A percentile compares a stretch with the other conserved stretches of the same genome.
phyloP scores from a whole-genome alignment of 2,329 filamentous ascomycete species.

The Aspergillus japonicus region DNA sequence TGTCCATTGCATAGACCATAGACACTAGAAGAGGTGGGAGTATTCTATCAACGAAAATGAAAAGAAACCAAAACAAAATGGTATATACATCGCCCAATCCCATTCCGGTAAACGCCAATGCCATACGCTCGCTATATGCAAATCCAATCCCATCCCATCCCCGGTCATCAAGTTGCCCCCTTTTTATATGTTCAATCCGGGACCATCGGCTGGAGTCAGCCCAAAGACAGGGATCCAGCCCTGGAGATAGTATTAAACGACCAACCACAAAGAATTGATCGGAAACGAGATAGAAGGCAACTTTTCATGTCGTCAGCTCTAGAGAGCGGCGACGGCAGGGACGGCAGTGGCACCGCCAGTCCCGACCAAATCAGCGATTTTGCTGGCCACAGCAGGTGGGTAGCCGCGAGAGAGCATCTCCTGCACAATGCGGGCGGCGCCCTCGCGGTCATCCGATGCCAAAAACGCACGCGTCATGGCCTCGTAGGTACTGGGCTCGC shows the following conservation, averaged over 20 bases:
- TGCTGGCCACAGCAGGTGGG: slow-evolving; percentile 85
- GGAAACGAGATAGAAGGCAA: slow-evolving; percentile 14
- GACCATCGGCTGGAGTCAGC: slow-evolving; percentile 27
- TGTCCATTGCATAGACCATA: slow-evolving; percentile 12
- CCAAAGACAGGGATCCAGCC: slow-evolving; percentile 37
- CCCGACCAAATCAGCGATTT: slow-evolving; percentile 86
- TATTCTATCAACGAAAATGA: slow-evolving; percentile 15
- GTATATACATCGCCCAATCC: slow-evolving; percentile 6
- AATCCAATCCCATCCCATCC: slow-evolving; percentile 1
- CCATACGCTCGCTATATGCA: slow-evolving; percentile 28
- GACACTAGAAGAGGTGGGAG: slow-evolving; percentile 7
- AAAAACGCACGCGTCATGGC: slow-evolving; percentile 95
- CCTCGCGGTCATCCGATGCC: slow-evolving; percentile 71
- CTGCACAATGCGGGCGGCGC: slow-evolving; percentile 74
- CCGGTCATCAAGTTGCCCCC: slow-evolving; percentile 25
- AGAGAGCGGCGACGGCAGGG: slow-evolving; percentile 25
- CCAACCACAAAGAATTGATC: slow-evolving; percentile 11
- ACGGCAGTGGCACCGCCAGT: slow-evolving; percentile 26
- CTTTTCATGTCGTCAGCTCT: slow-evolving; percentile 14
- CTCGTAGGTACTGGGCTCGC: slow-evolving; percentile 97
- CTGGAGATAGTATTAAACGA: slow-evolving; percentile 26
- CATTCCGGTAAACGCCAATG: slow-evolving; percentile 19
- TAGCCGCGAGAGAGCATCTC: slow-evolving; percentile 93
- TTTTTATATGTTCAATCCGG: slow-evolving; percentile 20
- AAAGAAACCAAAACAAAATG: slow-evolving; percentile 8